Conservation (phyloP, 1,139 yeast species). For the Nadsonia commutata region DNA sequence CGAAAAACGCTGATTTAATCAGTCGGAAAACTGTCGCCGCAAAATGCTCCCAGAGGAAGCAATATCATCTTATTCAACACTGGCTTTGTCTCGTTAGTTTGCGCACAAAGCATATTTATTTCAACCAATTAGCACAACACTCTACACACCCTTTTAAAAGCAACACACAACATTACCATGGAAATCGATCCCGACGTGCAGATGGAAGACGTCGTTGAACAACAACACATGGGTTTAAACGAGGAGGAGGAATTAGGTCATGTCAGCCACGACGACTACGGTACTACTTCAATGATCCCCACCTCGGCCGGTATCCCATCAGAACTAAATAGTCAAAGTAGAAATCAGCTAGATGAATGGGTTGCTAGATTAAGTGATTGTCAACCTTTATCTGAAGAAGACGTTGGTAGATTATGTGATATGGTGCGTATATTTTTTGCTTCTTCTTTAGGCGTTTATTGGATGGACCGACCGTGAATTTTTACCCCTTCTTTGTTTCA, state of each 20-base stretch:
- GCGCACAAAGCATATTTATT: no score
- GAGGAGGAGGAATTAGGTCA: constrained; percentile 8
- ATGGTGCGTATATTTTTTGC: constrained; percentile 21
- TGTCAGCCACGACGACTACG: constrained; percentile 5
- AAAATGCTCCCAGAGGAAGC: no score
- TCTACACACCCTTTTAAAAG: no score
- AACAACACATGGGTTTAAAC: constrained; percentile 11
- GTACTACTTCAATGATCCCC: constrained; percentile 6
- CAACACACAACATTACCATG: constrained; percentile 13
- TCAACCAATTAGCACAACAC: no score
- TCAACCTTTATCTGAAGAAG: constrained; percentile 71
- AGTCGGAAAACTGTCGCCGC: no score
- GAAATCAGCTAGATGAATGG: constrained; percentile 36
- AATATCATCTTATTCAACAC: no score
- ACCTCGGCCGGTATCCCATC: constrained; percentile 8
- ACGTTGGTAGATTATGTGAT: constrained; percentile 66
- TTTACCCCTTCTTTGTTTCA: no score
- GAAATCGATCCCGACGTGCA: constrained; percentile 27
- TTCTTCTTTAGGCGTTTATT: no score
- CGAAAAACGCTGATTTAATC: no score
- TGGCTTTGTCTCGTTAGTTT: no score
- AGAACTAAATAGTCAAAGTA: constrained; percentile 12
- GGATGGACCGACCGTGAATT: no score
- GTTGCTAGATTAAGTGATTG: constrained; percentile 57
- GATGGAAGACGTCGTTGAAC: constrained; percentile 22